Evolutionary conservation across 2,329 filamentous ascomycete species (phyloP), one percentile per base, ranked within the genome.

Genomic region (Ascochyta viciae-villosae): DNA sequence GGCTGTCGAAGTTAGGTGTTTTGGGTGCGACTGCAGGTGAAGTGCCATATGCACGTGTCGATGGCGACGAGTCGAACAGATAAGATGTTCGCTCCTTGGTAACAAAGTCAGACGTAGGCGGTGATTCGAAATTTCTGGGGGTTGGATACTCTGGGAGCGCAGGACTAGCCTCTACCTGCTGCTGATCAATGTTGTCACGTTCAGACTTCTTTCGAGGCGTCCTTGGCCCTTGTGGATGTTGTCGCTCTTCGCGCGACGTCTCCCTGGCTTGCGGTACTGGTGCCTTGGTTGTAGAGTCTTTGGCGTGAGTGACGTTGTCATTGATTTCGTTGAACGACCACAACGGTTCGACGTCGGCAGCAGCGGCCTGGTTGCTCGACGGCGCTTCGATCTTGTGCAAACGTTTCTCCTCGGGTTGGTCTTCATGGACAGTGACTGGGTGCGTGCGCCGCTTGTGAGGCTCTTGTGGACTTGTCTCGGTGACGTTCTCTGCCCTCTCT

Each of bases 291-390:
- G 15, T 4, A 26, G 26, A 78, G 63, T 81, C 80, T 57, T 73
- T 74, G 55, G 79, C 71, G 59, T 78, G 74, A 58, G 80, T 73
- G 60, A 74, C 80, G 60, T 76, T 79, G 55, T 82, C 80, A 57
- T 80, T 77, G 68, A 77, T 73, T 47, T 67, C 53, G 23, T 66
- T 64, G 54, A 77, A 77, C 2, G 71, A 73, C 76, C 76, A 77
- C 16, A 70, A 63, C 35, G 74, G 67, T 50, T 73, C 68, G 8
- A 62, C 46, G 16, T 47, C 33, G 15, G 63, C 54, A 19, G 62
- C 52, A 19, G 52, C 42, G 8, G 50, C 54, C 19, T 46, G 58
- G 48, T 37, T 41, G 22, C 38, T 54, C 16, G 59, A 50, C 53
- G 58, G 38, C 27, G 37, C 37, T 23, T 67, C 64, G n/a, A 55